These are phyloP conservation scores for Allantophomopsis lycopodina DNA, from an alignment of 2,329 filamentous ascomycete genomes.

Conservation along the genomic window DNA sequence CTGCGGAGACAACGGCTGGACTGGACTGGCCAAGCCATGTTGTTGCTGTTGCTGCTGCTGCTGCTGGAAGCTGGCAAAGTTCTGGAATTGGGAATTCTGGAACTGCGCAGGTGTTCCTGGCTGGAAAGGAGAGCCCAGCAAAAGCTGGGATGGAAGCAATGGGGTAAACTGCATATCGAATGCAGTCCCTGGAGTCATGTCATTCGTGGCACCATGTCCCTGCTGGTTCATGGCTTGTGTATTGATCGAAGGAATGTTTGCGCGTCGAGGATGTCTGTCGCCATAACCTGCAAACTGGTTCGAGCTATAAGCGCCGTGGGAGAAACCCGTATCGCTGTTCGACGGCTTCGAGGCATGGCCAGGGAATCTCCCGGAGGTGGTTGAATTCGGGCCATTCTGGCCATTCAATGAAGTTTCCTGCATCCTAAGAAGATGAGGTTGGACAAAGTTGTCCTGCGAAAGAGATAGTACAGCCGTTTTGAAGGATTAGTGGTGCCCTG, in stretches of 20 bases:
- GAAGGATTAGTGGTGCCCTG: conserved; percentile 38
- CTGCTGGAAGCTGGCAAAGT: conserved; percentile 63
- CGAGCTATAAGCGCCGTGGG: conserved; percentile 80
- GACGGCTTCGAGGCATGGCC: conserved; percentile 70
- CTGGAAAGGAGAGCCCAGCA: conserved; percentile 93
- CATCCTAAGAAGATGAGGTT: conserved; percentile 81
- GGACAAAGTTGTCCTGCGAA: conserved; percentile 74
- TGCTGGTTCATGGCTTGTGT: conserved; percentile 52
- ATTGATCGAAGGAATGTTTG: conserved; percentile 86
- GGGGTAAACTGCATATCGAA: conserved; percentile 99
- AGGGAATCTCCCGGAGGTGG: conserved; percentile 44
- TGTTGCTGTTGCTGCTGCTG: conserved; percentile 35
- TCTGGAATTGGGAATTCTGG: conserved; percentile 83
- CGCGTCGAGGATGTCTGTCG: conserved; percentile 72
- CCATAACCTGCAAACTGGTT: conserved; percentile 69
- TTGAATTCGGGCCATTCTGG: conserved; percentile 40
- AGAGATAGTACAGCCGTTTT: conserved; percentile 73
- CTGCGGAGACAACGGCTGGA: conserved; percentile 69
- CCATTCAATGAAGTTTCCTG: conserved; percentile 61
- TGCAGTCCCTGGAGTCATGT: conserved; percentile 78
- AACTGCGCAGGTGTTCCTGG: conserved; percentile 86
- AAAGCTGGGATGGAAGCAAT: conserved; percentile 81
- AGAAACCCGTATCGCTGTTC: conserved; percentile 78
- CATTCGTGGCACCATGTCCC: conserved; percentile 43
- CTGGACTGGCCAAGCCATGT: conserved; percentile 56